A percentile compares a stretch with the other conserved stretches of the same genome.
Conservation (phyloP, 2,329 filamentous ascomycete species). For the Bipolaris bicolor region DNA sequence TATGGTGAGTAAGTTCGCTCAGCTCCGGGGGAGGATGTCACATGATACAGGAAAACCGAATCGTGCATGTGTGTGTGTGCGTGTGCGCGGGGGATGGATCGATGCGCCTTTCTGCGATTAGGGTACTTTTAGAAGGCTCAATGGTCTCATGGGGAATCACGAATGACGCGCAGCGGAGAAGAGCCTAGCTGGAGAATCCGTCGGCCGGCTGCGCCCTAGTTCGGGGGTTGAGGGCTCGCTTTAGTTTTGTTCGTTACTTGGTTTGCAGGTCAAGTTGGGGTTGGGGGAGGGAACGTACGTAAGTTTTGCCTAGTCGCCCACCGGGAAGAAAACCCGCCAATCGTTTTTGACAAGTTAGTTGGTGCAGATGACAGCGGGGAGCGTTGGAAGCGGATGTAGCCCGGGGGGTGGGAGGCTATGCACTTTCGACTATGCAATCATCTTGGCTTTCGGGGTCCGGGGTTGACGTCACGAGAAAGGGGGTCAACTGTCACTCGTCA, state of each 20-base stretch:
- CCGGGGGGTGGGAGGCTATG: background rate
- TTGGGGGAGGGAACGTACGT: no score
- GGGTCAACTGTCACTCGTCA: background rate
- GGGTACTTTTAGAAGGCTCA: background rate
- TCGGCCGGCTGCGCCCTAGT: no score
- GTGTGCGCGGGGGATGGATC: background rate
- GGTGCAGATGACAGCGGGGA: conserved; percentile 10
- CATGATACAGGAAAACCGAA: background rate
- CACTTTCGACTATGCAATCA: background rate
- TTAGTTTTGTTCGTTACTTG: no score
- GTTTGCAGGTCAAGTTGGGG: no score
- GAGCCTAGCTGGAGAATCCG: no score
- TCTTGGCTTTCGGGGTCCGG: background rate
- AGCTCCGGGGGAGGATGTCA: background rate
- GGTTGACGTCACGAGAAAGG: background rate
- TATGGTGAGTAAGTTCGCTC: background rate
- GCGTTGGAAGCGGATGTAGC: conserved; percentile 8
- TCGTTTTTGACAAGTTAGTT: background rate
- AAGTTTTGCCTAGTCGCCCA: no score
- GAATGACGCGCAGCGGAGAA: background rate
- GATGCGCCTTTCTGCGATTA: conserved; percentile 1
- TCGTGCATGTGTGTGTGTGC: background rate
- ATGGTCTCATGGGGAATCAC: background rate
- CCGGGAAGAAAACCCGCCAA: background rate
- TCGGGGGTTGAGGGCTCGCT: no score